Conservation (phyloP, 768 basidiomycete species). For the Mycena chlorophos region DNA sequence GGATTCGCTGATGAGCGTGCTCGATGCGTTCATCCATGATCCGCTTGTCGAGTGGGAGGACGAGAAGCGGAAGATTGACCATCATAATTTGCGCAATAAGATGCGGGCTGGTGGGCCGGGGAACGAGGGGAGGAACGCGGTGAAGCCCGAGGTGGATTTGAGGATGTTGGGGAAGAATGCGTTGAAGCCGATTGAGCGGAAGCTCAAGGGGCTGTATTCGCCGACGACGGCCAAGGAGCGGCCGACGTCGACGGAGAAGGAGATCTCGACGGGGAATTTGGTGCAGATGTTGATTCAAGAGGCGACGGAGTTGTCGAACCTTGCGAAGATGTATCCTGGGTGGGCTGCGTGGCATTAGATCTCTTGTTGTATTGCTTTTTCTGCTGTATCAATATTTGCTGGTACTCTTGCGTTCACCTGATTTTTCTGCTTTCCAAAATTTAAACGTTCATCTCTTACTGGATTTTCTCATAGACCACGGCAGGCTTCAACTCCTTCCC, state of each 20-base stretch:
- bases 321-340: conserved; percentile 88
- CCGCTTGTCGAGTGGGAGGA: conserved; percentile 96
- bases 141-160: conserved; percentile 56
- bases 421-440: too few species aligned
- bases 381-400: neutral
- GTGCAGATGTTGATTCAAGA: conserved; percentile 92
- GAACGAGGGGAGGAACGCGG: too few species aligned
- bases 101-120: too few species aligned
- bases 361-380: neutral
- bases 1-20: conserved; percentile 90
- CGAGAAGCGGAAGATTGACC: conserved; percentile 62
- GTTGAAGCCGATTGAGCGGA: conserved; percentile 79
- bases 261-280: conserved; percentile 76
- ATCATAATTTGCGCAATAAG: neutral
- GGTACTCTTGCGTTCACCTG: too few species aligned
- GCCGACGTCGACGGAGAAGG: conserved; percentile 49
- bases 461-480: too few species aligned
- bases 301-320: conserved; percentile 70
- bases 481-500: too few species aligned
- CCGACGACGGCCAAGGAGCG: conserved; percentile 47
- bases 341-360: conserved; percentile 81
- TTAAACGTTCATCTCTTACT: too few species aligned
- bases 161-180: conserved; percentile 70
- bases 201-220: conserved; percentile 72
- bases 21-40: conserved; percentile 97